Evolutionary conservation across 1,284 basidiomycete genomes (phyloP).

Genomic region (Trametes pubescens): DNA sequence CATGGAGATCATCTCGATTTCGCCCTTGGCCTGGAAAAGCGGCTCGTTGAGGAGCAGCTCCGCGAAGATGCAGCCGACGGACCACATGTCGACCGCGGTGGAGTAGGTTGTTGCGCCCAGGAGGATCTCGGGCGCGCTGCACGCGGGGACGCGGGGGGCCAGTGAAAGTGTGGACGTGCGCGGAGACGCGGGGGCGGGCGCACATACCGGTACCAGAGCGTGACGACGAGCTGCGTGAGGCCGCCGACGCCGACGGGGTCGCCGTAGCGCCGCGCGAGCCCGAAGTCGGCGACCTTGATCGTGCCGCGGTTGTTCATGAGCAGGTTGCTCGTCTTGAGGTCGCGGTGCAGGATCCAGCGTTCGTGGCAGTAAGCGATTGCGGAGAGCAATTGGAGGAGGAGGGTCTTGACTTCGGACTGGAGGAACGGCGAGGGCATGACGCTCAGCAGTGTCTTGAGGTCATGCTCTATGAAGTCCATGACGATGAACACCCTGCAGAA

Average conservation of each 20-base stretch:
- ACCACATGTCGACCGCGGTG: slow-evolving; percentile 99
- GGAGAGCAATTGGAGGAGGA: slow-evolving; percentile 93
- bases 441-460: slow-evolving; percentile 94
- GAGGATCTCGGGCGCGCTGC: slow-evolving; percentile 94
- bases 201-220: slow-evolving; percentile 96
- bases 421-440: slow-evolving; percentile 95
- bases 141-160: slow-evolving; percentile 8
- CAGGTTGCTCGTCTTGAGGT: slow-evolving; percentile 97
- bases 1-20: slow-evolving; percentile 92
- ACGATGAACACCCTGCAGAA: slow-evolving; percentile 91
- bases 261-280: slow-evolving; percentile 93
- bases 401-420: slow-evolving; percentile 97
- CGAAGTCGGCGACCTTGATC: slow-evolving; percentile 99
- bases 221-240: slow-evolving; percentile 97
- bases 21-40: slow-evolving; percentile 94
- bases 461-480: slow-evolving; percentile 99
- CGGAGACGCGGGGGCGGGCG: slow-evolving; percentile 17
- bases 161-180: slow-evolving; percentile 31
- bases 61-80: slow-evolving; percentile 99
- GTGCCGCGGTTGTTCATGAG: slow-evolving; percentile 99
- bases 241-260: slow-evolving; percentile 93
- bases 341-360: slow-evolving; percentile 98
- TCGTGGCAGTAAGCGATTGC: slow-evolving; percentile 93
- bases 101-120: slow-evolving; percentile 94
- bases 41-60: slow-evolving; percentile 95